Base-by-base conservation (phyloP, 2,329 filamentous ascomycete species). In the Talaromyces atroroseus region DNA sequence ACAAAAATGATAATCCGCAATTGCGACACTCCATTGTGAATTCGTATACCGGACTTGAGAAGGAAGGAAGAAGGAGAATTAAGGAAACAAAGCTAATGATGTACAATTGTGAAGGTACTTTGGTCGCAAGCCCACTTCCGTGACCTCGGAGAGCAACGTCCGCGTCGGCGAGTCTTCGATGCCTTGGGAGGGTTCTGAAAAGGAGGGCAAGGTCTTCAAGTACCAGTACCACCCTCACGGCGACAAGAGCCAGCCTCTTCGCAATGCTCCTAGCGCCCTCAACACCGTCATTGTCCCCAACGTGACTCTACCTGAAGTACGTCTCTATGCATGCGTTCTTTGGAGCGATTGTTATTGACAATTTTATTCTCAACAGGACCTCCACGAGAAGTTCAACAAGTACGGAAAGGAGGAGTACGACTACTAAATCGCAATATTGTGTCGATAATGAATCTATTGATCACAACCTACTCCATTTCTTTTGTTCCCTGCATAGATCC, bases 311-410 rank as follows among this genome's bases (percentile, higher is more conserved):
- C 92, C 94, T 71, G 91, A 88, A 86, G 89, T 91, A 80, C 62
- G 80, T 68, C 38, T 48, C 36, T n/a, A 18, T 24, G 42, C 6
- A 26, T 21, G 23, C 23, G 26, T 18, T 24, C 16, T 10, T 32
- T n/a, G 52, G 29, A 14, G 24, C 12, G 26, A 14, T 21, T 20
- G 47, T 12, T 45, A 3, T 20, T 53, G 2, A 51, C 3, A 44
- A 40, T 40, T 12, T 18, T 7, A 32, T 46, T 18, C 5, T 36
- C 12, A 16, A 57, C 67, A 95, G 90, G 82, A 87, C 68, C 84
- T 96, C 63, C 94, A 99, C 79, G 94, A 99, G 67, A 88, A 88
- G 80, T 97, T 88, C 85, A 99, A 99, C 89, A 99, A 99, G 83
- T 97, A 90, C 85, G 94, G 94, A 76, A 97, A 97, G 85, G 94